A percentile compares a stretch with the other conserved stretches of the same genome.
These are phyloP conservation scores for Cicer cuneatum DNA, from an alignment of 306 rosid species.

Conservation along the genomic window DNA sequence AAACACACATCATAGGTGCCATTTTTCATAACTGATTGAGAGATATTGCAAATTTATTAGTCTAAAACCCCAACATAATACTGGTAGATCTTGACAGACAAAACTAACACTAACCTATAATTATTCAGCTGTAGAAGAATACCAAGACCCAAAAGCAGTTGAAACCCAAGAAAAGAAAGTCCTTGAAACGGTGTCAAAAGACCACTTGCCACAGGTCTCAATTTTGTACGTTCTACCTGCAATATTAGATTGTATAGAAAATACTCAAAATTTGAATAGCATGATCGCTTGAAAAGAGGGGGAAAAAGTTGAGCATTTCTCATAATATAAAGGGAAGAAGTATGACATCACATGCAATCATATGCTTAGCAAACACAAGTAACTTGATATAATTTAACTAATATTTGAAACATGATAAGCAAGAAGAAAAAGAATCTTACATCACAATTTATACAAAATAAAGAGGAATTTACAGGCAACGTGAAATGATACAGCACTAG, in stretches of 20 bases:
- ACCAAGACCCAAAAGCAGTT: conserved; percentile 86
- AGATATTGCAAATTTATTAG: conserved; percentile 11
- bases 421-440: neutral
- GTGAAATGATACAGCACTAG: conserved; percentile 32
- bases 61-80: conserved; percentile 17
- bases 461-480: conserved; percentile 20
- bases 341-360: conserved; percentile 29
- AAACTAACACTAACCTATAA: conserved; percentile 68
- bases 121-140: conserved; percentile 82
- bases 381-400: conserved; percentile 28
- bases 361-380: conserved; percentile 20
- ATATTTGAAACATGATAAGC: conserved; percentile 19
- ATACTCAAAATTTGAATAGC: conserved; percentile 35
- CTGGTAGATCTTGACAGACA: conserved; percentile 10
- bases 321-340: conserved; percentile 15
- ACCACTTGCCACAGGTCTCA: conserved; percentile 92
- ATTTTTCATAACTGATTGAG: conserved; percentile 8
- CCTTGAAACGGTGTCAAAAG: conserved; percentile 87
- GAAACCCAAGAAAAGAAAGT: conserved; percentile 84
- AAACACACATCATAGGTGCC: conserved; percentile 19
- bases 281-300: neutral
- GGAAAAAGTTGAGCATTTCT: neutral
- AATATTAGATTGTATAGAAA: conserved; percentile 38
- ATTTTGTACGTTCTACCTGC: conserved; percentile 93
- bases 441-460: conserved; percentile 14